Percentiles rank a stretch among this genome's conserved stretches.
phyloP scores from a whole-genome alignment of 805 yeast genomes.

The Lachancea waltii region DNA sequence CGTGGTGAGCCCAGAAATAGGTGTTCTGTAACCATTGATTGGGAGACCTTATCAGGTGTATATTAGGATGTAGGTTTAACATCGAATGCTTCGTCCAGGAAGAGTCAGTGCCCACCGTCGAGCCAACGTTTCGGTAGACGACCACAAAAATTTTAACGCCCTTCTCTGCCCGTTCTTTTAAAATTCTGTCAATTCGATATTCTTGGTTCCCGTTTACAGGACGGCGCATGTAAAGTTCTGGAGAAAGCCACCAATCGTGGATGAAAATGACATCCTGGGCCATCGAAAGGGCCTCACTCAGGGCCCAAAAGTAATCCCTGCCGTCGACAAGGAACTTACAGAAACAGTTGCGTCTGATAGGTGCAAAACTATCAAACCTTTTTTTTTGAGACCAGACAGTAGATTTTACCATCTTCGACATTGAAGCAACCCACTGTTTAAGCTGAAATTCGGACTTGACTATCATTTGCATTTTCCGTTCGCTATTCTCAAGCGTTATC shows the following conservation, averaged over 20 bases:
- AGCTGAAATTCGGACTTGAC: conserved; percentile 62
- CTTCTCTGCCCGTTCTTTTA: conserved; percentile 84
- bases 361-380: conserved; percentile 88
- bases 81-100: conserved; percentile 91
- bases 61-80: conserved; percentile 74
- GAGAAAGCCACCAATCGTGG: conserved; percentile 98
- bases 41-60: conserved; percentile 90
- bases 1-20: conserved; percentile 99
- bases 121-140: conserved; percentile 88
- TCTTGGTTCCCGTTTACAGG: conserved; percentile 95
- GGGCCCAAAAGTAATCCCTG: conserved; percentile 94
- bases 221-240: conserved; percentile 85
- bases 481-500: conserved; percentile 62
- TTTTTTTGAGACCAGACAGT: conserved; percentile 69
- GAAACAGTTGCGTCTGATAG: conserved; percentile 73
- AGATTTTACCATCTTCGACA: conserved; percentile 58
- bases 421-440: conserved; percentile 68
- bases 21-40: conserved; percentile 90
- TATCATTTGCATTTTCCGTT: conserved; percentile 67
- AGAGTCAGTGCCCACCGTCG: conserved; percentile 90
- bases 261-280: conserved; percentile 90
- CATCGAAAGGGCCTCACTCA: conserved; percentile 84
- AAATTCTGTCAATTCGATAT: conserved; percentile 82
- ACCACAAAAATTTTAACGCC: conserved; percentile 93
- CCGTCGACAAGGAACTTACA: conserved; percentile 98